These are phyloP conservation scores for Puccinia hordei DNA, from an alignment of 1,284 basidiomycete genomes.

Conservation along the genomic window DNA sequence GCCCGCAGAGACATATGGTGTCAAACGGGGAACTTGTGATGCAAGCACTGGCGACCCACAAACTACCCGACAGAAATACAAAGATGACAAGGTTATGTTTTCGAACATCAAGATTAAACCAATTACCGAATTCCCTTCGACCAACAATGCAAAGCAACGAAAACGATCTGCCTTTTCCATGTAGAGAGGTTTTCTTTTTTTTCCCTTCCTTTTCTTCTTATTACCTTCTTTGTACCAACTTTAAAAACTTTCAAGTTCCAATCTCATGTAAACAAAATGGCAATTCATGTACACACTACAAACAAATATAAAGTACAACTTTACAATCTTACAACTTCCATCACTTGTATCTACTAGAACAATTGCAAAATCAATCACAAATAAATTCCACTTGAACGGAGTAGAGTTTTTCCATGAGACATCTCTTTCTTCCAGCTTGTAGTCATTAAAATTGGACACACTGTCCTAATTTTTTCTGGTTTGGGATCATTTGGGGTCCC, in stretches of 20 bases:
- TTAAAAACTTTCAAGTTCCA: background rate
- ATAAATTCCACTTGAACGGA: no score
- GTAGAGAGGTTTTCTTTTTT: background rate
- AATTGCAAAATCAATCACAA: no score
- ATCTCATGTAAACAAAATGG: background rate
- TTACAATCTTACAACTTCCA: background rate
- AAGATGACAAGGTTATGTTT: slow-evolving; percentile 7
- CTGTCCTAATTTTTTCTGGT: no score
- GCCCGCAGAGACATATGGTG: background rate
- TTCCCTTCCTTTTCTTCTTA: background rate
- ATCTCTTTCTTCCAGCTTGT: no score
- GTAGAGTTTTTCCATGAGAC: no score
- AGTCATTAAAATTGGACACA: background rate
- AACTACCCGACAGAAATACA: background rate
- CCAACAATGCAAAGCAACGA: no score
- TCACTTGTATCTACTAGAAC: no score
- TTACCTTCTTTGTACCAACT: background rate
- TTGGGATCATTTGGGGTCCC: no score
- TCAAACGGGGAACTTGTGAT: slow-evolving; percentile 7
- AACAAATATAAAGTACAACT: background rate
- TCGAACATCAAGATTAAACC: slow-evolving; percentile 17
- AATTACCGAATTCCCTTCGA: background rate
- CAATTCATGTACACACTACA: background rate
- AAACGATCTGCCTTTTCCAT: background rate
- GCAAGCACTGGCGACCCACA: background rate